A percentile compares a stretch with the other conserved stretches of the same genome.
Conservation (phyloP, 345 rosid genomes). For the Jatropha curcas region DNA sequence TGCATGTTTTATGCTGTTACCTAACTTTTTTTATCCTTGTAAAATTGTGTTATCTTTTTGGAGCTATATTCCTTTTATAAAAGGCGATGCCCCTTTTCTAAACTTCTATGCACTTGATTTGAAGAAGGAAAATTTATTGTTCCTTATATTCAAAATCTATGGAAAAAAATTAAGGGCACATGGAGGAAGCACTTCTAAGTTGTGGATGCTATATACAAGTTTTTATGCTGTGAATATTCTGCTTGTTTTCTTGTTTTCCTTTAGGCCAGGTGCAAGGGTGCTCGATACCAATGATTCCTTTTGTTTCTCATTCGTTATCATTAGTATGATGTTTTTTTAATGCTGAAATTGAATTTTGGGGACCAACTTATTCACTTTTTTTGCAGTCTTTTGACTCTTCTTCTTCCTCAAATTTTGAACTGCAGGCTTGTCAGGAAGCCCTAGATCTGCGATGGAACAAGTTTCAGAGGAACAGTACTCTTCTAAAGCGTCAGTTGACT, state of each 20-base stretch:
- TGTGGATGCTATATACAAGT: background rate
- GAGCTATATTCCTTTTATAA: background rate
- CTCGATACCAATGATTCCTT: background rate
- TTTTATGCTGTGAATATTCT: background rate
- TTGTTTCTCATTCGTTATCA: background rate
- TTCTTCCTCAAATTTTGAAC: background rate
- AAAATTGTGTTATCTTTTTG: background rate
- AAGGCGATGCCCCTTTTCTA: background rate
- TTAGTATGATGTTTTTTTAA: background rate
- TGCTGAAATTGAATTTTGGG: background rate
- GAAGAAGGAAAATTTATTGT: background rate
- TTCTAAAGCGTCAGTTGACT: conserved; percentile 66
- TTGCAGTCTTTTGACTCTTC: background rate
- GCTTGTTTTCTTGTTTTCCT: background rate
- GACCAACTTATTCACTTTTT: background rate
- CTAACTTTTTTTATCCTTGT: background rate
- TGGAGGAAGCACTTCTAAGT: background rate
- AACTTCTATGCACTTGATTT: background rate
- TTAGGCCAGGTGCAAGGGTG: background rate
- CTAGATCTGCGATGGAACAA: conserved; percentile 60
- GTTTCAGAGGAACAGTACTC: conserved; percentile 60
- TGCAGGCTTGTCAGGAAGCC: conserved; percentile 71
- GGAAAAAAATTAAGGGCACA: too few species aligned
- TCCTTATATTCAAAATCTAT: background rate
- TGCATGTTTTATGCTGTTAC: background rate